phyloP scores from a whole-genome alignment of 139 green algal species.

The Micromonas commoda region DNA sequence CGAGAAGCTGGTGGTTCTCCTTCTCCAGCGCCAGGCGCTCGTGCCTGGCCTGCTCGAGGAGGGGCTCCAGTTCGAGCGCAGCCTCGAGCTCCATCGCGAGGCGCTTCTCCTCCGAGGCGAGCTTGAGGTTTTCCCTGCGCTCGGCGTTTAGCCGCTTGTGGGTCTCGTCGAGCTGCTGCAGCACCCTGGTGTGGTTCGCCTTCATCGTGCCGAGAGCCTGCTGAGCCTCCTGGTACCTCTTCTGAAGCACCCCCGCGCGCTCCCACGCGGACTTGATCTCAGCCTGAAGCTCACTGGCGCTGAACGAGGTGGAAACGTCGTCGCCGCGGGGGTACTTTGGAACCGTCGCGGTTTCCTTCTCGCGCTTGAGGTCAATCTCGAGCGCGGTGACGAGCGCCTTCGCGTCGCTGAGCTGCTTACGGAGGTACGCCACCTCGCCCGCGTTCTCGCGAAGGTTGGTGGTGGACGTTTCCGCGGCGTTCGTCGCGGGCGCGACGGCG shows the following conservation, averaged over 20 bases:
- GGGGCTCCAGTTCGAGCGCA: background rate
- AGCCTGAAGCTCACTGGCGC: background rate
- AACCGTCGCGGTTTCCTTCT: background rate
- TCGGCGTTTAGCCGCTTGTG: slow-evolving; percentile 16
- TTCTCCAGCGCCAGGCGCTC: slow-evolving; percentile 15
- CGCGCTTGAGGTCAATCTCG: background rate
- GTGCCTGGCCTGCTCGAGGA: slow-evolving; percentile 1
- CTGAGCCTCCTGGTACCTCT: slow-evolving; percentile 17
- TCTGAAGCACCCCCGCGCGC: slow-evolving; percentile 7
- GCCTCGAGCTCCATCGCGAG: slow-evolving; percentile 23
- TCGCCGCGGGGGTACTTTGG: background rate
- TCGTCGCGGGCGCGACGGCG: background rate
- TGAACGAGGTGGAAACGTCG: background rate
- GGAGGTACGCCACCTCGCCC: slow-evolving; percentile 11
- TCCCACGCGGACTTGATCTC: slow-evolving; percentile 24
- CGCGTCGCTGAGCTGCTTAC: background rate
- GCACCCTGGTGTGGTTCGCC: background rate
- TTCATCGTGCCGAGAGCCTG: slow-evolving; percentile 3
- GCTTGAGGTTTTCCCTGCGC: slow-evolving; percentile 28
- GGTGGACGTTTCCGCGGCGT: background rate
- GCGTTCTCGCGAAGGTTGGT: background rate
- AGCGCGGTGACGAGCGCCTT: background rate
- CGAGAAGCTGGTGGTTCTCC: slow-evolving; percentile 16
- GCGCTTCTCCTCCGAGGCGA: slow-evolving; percentile 7
- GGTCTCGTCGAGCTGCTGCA: slow-evolving; percentile 26